A percentile compares a stretch with the other conserved stretches of the same genome.
Conservation (phyloP, 345 rosid genomes). For the Limnanthes douglasii region DNA sequence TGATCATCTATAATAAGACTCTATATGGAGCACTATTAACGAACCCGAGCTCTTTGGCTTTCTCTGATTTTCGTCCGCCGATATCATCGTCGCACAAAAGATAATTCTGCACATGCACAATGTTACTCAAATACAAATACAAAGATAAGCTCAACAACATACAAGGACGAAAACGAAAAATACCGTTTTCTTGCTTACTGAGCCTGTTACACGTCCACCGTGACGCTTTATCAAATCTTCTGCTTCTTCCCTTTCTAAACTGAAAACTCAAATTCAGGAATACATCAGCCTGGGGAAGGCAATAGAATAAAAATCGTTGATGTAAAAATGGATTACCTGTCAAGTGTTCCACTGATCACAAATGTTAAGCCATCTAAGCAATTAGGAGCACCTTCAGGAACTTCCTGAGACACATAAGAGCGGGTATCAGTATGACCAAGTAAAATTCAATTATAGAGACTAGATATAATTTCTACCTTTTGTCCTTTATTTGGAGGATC, state of each 20-base stretch:
- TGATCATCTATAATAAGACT: no score
- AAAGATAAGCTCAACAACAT: no score
- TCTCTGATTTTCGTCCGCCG: slow-evolving; percentile 74
- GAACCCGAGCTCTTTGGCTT: slow-evolving; percentile 94
- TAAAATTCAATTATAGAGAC: slow-evolving; percentile 1
- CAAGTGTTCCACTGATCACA: slow-evolving; percentile 98
- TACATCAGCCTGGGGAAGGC: slow-evolving; percentile 4
- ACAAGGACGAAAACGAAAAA: slow-evolving; percentile 6
- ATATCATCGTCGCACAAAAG: slow-evolving; percentile 95
- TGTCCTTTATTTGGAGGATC: slow-evolving; percentile 99
- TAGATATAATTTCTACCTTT: slow-evolving; percentile 37
- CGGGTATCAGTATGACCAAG: slow-evolving; percentile 9
- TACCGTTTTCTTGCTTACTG: slow-evolving; percentile 99
- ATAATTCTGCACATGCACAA: slow-evolving; percentile 49
- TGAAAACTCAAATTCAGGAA: slow-evolving; percentile 18
- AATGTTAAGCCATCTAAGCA: slow-evolving; percentile 83
- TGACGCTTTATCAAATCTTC: slow-evolving; percentile 89
- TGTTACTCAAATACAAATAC: slow-evolving; percentile 9
- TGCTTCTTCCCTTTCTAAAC: slow-evolving; percentile 98
- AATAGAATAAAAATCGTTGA: slow-evolving; percentile 1
- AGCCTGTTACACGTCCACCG: slow-evolving; percentile 90
- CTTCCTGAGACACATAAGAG: slow-evolving; percentile 51
- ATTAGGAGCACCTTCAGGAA: slow-evolving; percentile 86
- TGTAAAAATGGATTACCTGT: slow-evolving; percentile 42
- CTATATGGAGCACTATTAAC: slow-evolving; percentile 10